Evolutionary conservation across 208 protist genomes (phyloP).

Genomic region (Trypanosoma caninum): DNA sequence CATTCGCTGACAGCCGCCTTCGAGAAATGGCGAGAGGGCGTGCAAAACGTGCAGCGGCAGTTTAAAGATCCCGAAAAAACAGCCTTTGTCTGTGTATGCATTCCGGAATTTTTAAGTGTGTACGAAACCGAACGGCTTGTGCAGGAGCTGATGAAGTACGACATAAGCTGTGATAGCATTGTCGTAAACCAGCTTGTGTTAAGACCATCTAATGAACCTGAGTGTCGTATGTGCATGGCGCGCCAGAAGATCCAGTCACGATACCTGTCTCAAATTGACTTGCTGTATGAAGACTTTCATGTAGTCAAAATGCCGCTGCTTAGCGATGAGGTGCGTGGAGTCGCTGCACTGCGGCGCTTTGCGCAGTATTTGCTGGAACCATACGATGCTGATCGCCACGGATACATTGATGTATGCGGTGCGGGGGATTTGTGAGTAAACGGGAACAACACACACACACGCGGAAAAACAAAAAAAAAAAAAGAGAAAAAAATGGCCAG

Average conservation of each 20-base stretch:
- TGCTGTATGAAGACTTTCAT: conserved; percentile 96
- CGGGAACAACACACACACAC: no score
- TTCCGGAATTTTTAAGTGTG: conserved; percentile 98
- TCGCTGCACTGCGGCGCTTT: conserved; percentile 53
- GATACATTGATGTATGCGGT: conserved; percentile 39
- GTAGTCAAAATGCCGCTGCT: conserved; percentile 92
- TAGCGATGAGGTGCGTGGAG: conserved; percentile 90
- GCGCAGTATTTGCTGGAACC: conserved; percentile 73
- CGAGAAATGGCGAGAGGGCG: conserved; percentile 31
- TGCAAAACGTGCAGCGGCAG: conserved; percentile 54
- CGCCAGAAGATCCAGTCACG: conserved; percentile 93
- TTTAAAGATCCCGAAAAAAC: conserved; percentile 80
- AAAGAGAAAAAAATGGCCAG: neutral
- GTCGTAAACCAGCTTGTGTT: conserved; percentile 96
- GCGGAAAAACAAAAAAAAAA: neutral
- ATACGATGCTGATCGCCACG: conserved; percentile 54
- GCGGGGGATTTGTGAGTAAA: no score
- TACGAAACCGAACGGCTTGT: conserved; percentile 99
- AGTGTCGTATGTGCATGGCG: conserved; percentile 87
- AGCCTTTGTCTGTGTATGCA: conserved; percentile 98
- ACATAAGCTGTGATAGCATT: conserved; percentile 95
- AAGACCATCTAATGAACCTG: conserved; percentile 39
- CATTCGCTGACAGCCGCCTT: conserved; percentile 26
- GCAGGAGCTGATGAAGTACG: conserved; percentile 95
- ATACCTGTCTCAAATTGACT: conserved; percentile 94